These are phyloP conservation scores for Cucurbita pepo DNA, from an alignment of 306 rosid species.

Conservation along the genomic window DNA sequence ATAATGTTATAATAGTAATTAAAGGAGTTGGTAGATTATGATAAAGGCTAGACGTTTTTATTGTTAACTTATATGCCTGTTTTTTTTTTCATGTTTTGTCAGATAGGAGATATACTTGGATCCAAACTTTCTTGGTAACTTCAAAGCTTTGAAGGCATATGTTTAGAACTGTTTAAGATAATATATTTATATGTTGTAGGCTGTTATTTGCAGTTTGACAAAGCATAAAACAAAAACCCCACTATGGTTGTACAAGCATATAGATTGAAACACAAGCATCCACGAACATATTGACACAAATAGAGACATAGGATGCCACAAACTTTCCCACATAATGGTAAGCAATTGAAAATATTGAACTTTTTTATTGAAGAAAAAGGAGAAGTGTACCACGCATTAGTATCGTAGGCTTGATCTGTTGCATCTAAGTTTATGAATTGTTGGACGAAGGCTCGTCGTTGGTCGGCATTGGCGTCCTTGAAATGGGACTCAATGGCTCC, in stretches of 20 bases:
- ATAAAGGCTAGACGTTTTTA: neutral
- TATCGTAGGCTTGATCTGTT: neutral
- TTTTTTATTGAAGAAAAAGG: neutral
- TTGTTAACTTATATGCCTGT: neutral
- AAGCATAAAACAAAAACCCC: neutral
- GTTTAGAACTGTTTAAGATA: neutral
- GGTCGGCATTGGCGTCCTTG: slow-evolving; percentile 4
- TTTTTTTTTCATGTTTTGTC: neutral
- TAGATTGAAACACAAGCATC: neutral
- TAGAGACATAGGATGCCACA: neutral
- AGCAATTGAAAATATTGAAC: neutral
- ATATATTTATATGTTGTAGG: neutral
- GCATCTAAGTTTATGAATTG: slow-evolving; percentile 16
- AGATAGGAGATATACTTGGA: neutral
- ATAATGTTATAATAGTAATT: neutral
- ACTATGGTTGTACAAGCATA: neutral
- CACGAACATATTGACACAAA: neutral
- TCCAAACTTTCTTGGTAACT: neutral
- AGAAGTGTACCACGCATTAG: neutral
- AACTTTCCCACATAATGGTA: neutral
- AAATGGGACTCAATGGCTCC: slow-evolving; percentile 33
- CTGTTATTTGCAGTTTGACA: neutral
- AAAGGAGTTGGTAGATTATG: neutral
- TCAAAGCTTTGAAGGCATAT: neutral
- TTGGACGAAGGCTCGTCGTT: slow-evolving; percentile 29